A percentile compares a stretch with the other conserved stretches of the same genome.
Conservation (phyloP, 129 eudicot species). For the Sambucus nigra region DNA sequence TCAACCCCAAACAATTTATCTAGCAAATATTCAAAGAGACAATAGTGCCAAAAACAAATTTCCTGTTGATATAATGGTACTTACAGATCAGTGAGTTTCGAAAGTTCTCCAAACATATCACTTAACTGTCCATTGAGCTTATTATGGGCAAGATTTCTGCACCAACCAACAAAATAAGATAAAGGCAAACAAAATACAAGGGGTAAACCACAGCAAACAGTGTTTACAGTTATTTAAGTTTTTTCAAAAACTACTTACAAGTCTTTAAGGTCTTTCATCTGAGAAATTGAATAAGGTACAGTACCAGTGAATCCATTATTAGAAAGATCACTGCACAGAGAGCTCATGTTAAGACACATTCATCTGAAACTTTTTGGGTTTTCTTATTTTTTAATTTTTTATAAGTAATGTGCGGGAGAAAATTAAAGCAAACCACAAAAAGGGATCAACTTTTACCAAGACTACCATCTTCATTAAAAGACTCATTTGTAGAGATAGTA, state of each 20-base stretch:
- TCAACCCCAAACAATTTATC: too few species aligned
- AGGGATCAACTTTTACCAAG: background rate
- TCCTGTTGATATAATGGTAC: conserved; percentile 6
- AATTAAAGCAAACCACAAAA: background rate
- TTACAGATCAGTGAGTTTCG: conserved; percentile 38
- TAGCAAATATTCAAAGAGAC: too few species aligned
- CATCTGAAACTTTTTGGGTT: background rate
- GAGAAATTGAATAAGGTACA: conserved; percentile 56
- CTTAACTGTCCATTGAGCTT: conserved; percentile 46
- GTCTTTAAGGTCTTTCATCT: conserved; percentile 38
- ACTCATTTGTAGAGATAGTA: background rate
- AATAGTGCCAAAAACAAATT: too few species aligned
- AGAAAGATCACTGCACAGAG: conserved; percentile 41
- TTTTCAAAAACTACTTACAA: conserved; percentile 44
- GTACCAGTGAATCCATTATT: conserved; percentile 36
- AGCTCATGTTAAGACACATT: conserved; percentile 2
- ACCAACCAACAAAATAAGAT: background rate
- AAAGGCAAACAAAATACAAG: background rate
- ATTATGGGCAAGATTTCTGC: conserved; percentile 44
- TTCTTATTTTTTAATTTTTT: too few species aligned
- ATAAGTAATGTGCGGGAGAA: background rate
- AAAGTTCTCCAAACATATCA: conserved; percentile 57
- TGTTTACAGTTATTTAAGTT: conserved; percentile 41
- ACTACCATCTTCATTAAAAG: background rate
- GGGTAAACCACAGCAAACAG: background rate